Evolutionary conservation across 805 yeast genomes (phyloP).

Genomic region (Alloascoidea hylecoeti): DNA sequence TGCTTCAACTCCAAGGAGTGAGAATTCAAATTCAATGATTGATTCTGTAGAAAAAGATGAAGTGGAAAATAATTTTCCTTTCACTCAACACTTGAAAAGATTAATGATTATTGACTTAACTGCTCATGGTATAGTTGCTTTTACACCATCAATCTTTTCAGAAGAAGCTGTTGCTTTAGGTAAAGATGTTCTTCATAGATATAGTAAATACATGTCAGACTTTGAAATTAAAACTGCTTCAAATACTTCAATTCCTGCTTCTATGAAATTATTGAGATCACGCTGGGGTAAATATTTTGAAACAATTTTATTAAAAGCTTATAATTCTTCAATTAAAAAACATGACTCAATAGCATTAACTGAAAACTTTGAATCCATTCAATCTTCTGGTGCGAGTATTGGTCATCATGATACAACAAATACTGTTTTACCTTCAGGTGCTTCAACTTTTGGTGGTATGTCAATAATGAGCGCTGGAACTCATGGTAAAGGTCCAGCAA

Average conservation of each 20-base stretch:
- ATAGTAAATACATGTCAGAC: not conserved
- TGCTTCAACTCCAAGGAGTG: too few species aligned
- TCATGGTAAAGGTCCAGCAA: not conserved
- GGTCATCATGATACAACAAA: not conserved
- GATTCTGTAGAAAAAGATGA: too few species aligned
- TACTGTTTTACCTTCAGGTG: too few species aligned
- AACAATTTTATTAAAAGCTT: conserved; percentile 1
- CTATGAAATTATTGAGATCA: not conserved
- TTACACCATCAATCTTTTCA: not conserved
- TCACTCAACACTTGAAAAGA: not conserved
- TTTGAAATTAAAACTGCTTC: not conserved
- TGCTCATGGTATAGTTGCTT: not conserved
- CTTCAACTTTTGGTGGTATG: not conserved
- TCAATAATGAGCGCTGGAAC: not conserved
- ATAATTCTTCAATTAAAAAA: not conserved
- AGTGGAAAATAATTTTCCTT: not conserved
- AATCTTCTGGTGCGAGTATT: not conserved
- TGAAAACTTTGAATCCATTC: not conserved
- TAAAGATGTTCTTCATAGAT: conserved; percentile 1
- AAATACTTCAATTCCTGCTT: conserved; percentile 1
- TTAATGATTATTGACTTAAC: conserved; percentile 1
- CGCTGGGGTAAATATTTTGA: conserved; percentile 3
- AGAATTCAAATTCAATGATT: too few species aligned
- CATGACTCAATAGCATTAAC: not conserved
- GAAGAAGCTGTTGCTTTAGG: conserved; percentile 1